Base-by-base conservation (phyloP, 805 yeast species). In the Kuraishia molischiana region DNA sequence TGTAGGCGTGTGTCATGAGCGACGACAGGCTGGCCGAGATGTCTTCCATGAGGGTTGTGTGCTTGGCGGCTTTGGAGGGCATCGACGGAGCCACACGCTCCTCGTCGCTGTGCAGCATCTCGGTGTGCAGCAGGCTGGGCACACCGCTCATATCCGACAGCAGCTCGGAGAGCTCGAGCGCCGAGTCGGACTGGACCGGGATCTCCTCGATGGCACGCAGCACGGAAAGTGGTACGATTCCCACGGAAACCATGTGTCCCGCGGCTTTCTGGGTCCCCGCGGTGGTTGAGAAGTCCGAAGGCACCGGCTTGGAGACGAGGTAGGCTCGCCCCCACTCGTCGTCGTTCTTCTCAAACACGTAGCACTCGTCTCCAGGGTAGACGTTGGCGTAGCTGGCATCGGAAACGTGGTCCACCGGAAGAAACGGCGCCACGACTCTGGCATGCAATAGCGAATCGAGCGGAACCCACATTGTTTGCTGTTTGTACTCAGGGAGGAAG, bases 291-390 rank as follows among this genome's bases (percentile, higher is more conserved):
- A 76, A 81, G 51, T 79, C 85, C 24, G 74, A 67, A 1, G 90
- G 90, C 38, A 77, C 60, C 5, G 94, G 89, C 41, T 77, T 70
- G 29, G 79, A 62, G 26, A 81, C 61, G 3, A 74, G 66, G 54
- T 86, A 85, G 10, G 87, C 95, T 47, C 95, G 67, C 19, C 78
- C 85, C 95, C 95, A 86, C 43, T 69, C 69, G 17, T 66, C 66
- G 30, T 61, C 56, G 55, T 71, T 64, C 2, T 42, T 18, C 52
- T 85, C 95, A 51, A 85, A 82, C 15, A 84, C 62, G 53, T 72
- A 83, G 24, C 82, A 76, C 44, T 79, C 85, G 56, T 85, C 94
- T 26, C 95, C 95, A 17, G 79, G 79, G 50, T 74, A 79, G 34
- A 80, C 55, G 52, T 80, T 74, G 41, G 62, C 63, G 56, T 24